Percentiles rank a stretch among this genome's conserved stretches.
These are phyloP conservation scores for Alternaria ethzedia DNA, from an alignment of 2,329 filamentous ascomycete species.

Conservation along the genomic window DNA sequence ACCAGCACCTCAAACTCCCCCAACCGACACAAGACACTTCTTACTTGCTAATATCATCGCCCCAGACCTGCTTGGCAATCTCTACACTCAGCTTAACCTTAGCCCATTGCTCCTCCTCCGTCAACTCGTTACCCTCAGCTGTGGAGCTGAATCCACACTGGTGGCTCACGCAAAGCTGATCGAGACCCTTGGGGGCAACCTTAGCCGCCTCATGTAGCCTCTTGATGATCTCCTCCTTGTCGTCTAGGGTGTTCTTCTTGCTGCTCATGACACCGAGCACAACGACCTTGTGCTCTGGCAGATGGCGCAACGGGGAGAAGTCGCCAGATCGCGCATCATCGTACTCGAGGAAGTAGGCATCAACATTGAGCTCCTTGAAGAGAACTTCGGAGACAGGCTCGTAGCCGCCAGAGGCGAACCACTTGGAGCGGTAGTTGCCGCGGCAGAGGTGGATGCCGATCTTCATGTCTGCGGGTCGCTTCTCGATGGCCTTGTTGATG, in stretches of 20 bases:
- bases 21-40: background rate
- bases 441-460: constrained; percentile 65
- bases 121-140: constrained; percentile 63
- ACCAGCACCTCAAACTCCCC: background rate
- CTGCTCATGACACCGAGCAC: constrained; percentile 63
- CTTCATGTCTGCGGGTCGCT: constrained; percentile 61
- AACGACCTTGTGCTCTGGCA: constrained; percentile 62
- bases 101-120: constrained; percentile 64
- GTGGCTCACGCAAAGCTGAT: constrained; percentile 63
- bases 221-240: constrained; percentile 51
- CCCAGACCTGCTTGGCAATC: constrained; percentile 65
- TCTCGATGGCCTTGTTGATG: constrained; percentile 62
- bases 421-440: constrained; percentile 63
- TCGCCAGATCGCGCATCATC: constrained; percentile 64
- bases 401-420: constrained; percentile 65
- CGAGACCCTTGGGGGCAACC: constrained; percentile 59
- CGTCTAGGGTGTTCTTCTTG: constrained; percentile 65
- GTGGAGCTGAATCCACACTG: constrained; percentile 66
- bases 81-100: constrained; percentile 63
- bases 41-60: constrained; percentile 51
- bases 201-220: constrained; percentile 47
- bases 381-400: constrained; percentile 65
- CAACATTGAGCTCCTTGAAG: constrained; percentile 63
- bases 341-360: constrained; percentile 67
- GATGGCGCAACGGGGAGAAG: constrained; percentile 61